A percentile compares a stretch with the other conserved stretches of the same genome.
Conservation (phyloP, 2,329 filamentous ascomycete species). For the Rutstroemia sp. region DNA sequence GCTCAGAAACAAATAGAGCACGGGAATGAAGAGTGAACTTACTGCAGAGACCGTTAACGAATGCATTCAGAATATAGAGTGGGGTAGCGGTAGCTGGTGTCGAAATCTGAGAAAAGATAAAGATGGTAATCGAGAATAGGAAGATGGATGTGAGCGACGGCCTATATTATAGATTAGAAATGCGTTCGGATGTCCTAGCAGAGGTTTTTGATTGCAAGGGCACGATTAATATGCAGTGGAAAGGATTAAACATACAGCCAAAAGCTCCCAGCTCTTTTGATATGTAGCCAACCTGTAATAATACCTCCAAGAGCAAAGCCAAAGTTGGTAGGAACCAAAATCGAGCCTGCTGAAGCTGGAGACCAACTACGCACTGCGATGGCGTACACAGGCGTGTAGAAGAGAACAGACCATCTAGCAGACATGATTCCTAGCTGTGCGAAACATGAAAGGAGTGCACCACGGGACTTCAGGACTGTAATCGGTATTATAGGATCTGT, state of each 20-base stretch:
- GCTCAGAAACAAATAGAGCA: too few relatives aligned
- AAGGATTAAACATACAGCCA: slow-evolving; percentile 42
- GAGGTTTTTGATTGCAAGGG: not conserved
- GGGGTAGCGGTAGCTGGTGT: slow-evolving; percentile 42
- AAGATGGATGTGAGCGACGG: slow-evolving; percentile 52
- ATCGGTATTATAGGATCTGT: slow-evolving; percentile 70
- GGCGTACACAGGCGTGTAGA: slow-evolving; percentile 74
- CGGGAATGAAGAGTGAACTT: not conserved
- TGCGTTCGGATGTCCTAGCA: not conserved
- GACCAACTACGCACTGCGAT: slow-evolving; percentile 66
- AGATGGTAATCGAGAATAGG: slow-evolving; percentile 54
- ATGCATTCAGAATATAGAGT: slow-evolving; percentile 53
- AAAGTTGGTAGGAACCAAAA: slow-evolving; percentile 73
- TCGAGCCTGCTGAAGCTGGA: slow-evolving; percentile 63
- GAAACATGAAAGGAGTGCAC: slow-evolving; percentile 65
- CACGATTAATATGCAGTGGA: not conserved
- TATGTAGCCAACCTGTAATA: slow-evolving; percentile 66
- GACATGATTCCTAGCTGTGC: slow-evolving; percentile 74
- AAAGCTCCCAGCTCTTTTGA: slow-evolving; percentile 65
- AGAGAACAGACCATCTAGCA: slow-evolving; percentile 71
- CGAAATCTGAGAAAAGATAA: slow-evolving; percentile 48
- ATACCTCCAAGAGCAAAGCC: slow-evolving; percentile 72
- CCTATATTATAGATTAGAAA: slow-evolving; percentile 21
- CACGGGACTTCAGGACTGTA: slow-evolving; percentile 59
- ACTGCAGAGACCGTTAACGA: slow-evolving; percentile 61